Base-by-base conservation (phyloP, 345 rosid genomes). In the Clausena lansium region DNA sequence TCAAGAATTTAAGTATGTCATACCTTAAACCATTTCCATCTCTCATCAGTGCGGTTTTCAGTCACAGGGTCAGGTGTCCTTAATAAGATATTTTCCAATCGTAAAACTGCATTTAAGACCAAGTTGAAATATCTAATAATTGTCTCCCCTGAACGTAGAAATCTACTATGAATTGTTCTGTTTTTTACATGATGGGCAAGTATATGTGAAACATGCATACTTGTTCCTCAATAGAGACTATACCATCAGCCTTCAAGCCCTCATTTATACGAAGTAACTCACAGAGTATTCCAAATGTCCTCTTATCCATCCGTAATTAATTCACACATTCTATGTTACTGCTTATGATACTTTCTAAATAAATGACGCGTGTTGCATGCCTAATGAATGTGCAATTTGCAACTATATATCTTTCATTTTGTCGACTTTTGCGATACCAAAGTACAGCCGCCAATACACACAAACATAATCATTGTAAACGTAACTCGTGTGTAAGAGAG, bases 41-140 rank as follows among this genome's bases (percentile, higher is more conserved):
- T 36, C 20, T 38, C 28, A 9, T 20, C 7, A 9, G 5, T 67
- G 52, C 17, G 8, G 1, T 36, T 66, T 66, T 66, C 0, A 1
- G 2, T 1, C 4, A 66, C 0, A 66, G 0, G 7, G 13, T 36
- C 7, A 20, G 5, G 14, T 36, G 25, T 28, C 7, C 5, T 1
- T 3, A 67, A n/a, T 20, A 67, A 35, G 7, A 36, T 33, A n/a
- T 36, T 36, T 45, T 58, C 4, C 0, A 8, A 58, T 20, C 2
- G 9, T 58, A 58, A n/a, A 20, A 57, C 0, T 58, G 11, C 28
- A 58, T 58, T 22, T 9, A 58, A n/a, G 0, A 58, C 0, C 13
- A 58, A 58, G 28, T 25, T 25, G 17, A 45, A 45, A 17, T 45
- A 13, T 13, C 17, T 45, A 45, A 5, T 45, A 45, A 45, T 3